phyloP scores from a whole-genome alignment of 768 basidiomycete genomes.

The Naganishia friedmannii region DNA sequence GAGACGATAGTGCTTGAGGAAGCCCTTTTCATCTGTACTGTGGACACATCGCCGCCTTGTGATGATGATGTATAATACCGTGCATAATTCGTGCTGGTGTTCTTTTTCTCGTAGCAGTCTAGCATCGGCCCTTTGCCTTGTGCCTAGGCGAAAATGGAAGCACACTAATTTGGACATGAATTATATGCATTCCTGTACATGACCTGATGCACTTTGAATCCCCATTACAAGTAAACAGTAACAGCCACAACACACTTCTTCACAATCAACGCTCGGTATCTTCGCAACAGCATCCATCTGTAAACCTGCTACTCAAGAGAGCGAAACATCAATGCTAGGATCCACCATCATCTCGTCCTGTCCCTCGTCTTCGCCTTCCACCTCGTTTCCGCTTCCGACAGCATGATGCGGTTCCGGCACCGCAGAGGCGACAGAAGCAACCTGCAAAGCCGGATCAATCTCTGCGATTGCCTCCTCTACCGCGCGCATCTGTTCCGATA shows the following conservation, averaged over 20 bases:
- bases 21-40: not conserved
- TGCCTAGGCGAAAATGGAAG: no score
- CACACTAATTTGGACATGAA: not conserved
- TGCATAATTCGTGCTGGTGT: not conserved
- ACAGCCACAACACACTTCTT: not conserved
- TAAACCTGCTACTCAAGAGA: not conserved
- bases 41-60: not conserved
- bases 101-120: no score
- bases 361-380: not conserved
- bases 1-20: not conserved
- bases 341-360: not conserved
- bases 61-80: not conserved
- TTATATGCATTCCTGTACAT: constrained; percentile 1
- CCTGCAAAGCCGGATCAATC: constrained; percentile 14
- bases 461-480: constrained; percentile 12
- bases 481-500: not conserved
- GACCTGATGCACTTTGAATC: not conserved
- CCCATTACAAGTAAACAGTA: not conserved
- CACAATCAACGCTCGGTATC: no score
- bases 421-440: no score
- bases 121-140: no score
- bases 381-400: not conserved
- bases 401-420: not conserved
- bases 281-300: no score
- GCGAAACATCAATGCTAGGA: not conserved